Conservation (phyloP, 2,329 filamentous ascomycete species). For the Diaporthe citrichinensis region DNA sequence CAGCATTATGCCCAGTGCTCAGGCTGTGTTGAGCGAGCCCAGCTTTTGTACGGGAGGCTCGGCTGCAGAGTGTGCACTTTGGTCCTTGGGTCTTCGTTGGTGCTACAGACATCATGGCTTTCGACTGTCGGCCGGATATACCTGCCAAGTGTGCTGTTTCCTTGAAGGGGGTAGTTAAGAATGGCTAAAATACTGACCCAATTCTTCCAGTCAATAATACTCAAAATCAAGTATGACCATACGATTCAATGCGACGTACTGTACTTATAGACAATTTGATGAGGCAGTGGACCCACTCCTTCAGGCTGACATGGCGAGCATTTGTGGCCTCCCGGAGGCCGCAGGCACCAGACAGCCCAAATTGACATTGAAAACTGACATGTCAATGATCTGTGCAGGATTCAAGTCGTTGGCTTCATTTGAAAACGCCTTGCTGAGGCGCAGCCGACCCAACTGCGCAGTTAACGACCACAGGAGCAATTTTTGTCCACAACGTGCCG, state of each 20-base stretch:
- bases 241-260: background rate
- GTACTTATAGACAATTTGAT: background rate
- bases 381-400: background rate
- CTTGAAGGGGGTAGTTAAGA: background rate
- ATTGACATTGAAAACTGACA: background rate
- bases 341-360: background rate
- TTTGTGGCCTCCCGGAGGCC: background rate
- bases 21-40: constrained; percentile 4
- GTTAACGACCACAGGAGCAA: background rate
- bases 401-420: background rate
- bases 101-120: background rate
- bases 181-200: background rate
- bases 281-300: background rate
- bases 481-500: background rate
- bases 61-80: background rate
- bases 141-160: background rate
- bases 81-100: background rate
- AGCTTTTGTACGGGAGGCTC: background rate
- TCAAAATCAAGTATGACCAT: background rate
- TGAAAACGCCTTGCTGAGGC: background rate
- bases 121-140: background rate
- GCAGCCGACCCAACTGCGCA: background rate
- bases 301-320: background rate
- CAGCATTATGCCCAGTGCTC: background rate
- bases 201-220: background rate